Base-by-base conservation (phyloP, 768 basidiomycete species). In the Tylopilus intermedius region DNA sequence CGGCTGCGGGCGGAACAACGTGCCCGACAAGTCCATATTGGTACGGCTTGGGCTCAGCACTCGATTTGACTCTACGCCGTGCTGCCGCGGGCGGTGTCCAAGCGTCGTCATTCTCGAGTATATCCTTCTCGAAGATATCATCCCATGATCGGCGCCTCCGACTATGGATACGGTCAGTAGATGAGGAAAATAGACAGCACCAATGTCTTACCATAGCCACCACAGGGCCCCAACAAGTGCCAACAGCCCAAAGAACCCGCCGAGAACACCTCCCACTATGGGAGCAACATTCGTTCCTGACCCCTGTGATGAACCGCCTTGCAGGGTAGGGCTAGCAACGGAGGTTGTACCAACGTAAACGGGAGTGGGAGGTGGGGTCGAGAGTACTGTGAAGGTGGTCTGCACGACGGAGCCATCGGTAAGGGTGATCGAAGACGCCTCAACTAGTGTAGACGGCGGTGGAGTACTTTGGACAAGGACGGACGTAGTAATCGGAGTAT, bases 1-100 rank as follows among this genome's bases (percentile, higher is more conserved):
- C 61, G 0, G 65, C 61, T 2, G 55, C 58, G 40, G 67, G 67
- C 9, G 67, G 58, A 7, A 57, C 14, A 33, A 69, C 61, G 22
- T 75, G 76, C 3, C 83, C 84, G 24, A 86, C 77, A 39, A 80
- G 72, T 15, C 82, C 83, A 56, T 86, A 86, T 58, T 80, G 74
- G 60, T 86, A 86, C 22, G 83, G 82, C 62, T 70, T 76, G 5
- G 79, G 81, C 44, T 76, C 74, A 27, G 69, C 66, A 38, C 45
- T 54, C 49, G 64, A 55, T 41, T 70, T 63, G 26, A 70, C 58
- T 14, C 49, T 71, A 61, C 42, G 58, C 15, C 59, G 64, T 24
- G 56, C 50, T 27, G 63, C 45, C 11, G 54, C 56, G 4, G 58
- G 52, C 14, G 62, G n/a, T 13, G 62, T 55, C 47, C 55, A 59